Evolutionary conservation across 352 stramenopile species (phyloP).

Genomic region (Pythium dissotocum): DNA sequence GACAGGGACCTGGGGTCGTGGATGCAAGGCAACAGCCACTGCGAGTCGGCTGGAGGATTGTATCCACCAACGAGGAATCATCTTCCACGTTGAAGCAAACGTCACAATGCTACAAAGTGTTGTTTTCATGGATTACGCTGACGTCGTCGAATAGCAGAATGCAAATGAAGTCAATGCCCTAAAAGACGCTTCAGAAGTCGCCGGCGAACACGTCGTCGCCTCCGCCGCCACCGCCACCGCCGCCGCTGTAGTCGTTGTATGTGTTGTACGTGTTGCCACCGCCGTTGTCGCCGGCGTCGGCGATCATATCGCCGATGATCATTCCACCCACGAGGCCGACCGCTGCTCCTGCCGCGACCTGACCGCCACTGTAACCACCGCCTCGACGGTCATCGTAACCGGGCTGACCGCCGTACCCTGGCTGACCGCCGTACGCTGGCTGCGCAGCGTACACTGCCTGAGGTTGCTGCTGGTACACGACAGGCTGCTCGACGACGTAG

Average conservation of each 20-base stretch:
- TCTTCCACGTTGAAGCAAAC: too few relatives aligned
- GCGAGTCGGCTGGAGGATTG: too few relatives aligned
- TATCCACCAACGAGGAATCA: too few relatives aligned
- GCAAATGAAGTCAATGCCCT: too few relatives aligned
- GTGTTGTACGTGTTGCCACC: conserved; percentile 1
- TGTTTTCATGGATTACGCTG: too few relatives aligned
- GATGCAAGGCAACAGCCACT: too few relatives aligned
- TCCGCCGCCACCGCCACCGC: background rate
- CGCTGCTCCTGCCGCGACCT: conserved; percentile 10
- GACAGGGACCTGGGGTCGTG: too few relatives aligned
- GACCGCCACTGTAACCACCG: conserved; percentile 1
- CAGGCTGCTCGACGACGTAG: background rate
- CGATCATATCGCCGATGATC: conserved; percentile 7
- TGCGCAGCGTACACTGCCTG: background rate
- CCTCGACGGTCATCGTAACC: background rate
- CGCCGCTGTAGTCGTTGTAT: background rate
- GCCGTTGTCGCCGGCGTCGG: background rate
- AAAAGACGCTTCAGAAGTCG: background rate
- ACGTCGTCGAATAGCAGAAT: too few relatives aligned
- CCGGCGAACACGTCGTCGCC: conserved; percentile 10
- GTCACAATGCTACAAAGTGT: too few relatives aligned
- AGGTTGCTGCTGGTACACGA: background rate
- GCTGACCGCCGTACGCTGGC: background rate
- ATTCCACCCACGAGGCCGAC: conserved; percentile 1
- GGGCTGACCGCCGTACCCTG: background rate